Conservation (phyloP, 129 eudicot genomes). For the Rutidosis leptorrhynchoides region DNA sequence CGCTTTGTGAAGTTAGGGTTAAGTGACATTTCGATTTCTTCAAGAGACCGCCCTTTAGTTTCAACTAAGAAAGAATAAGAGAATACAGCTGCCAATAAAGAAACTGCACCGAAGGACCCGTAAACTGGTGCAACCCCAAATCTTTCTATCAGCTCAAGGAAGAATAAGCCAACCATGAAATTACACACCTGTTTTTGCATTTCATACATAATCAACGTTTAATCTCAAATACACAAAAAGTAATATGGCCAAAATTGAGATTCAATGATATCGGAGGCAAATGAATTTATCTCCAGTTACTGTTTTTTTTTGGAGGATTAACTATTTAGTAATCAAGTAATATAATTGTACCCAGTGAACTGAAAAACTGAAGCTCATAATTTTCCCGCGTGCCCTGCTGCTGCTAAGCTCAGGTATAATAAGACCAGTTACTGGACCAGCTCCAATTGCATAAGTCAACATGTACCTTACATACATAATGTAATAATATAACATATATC, state of each 20-base stretch:
- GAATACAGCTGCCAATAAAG: constrained; percentile 69
- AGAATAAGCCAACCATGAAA: constrained; percentile 75
- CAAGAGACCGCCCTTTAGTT: constrained; percentile 88
- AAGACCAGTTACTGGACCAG: constrained; percentile 88
- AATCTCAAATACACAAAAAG: constrained; percentile 14
- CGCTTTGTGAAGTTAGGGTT: constrained; percentile 34
- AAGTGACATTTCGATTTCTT: constrained; percentile 80
- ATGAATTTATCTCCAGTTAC: background rate
- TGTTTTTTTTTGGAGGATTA: background rate
- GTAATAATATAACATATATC: constrained; percentile 1
- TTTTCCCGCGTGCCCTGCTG: constrained; percentile 83
- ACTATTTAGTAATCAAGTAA: background rate
- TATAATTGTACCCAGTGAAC: constrained; percentile 67
- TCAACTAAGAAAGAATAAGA: constrained; percentile 60
- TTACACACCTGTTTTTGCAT: constrained; percentile 54
- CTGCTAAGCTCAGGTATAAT: constrained; percentile 91
- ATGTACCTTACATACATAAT: constrained; percentile 54
- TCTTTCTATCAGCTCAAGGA: constrained; percentile 66
- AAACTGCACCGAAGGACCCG: constrained; percentile 64
- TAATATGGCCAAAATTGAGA: background rate
- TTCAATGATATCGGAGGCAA: background rate
- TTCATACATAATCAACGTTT: constrained; percentile 12
- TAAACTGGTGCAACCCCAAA: constrained; percentile 81
- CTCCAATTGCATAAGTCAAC: constrained; percentile 69
- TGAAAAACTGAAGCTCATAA: constrained; percentile 84